Base-by-base conservation (phyloP, 2,329 filamentous ascomycete species). In the Aspergillus sp. region DNA sequence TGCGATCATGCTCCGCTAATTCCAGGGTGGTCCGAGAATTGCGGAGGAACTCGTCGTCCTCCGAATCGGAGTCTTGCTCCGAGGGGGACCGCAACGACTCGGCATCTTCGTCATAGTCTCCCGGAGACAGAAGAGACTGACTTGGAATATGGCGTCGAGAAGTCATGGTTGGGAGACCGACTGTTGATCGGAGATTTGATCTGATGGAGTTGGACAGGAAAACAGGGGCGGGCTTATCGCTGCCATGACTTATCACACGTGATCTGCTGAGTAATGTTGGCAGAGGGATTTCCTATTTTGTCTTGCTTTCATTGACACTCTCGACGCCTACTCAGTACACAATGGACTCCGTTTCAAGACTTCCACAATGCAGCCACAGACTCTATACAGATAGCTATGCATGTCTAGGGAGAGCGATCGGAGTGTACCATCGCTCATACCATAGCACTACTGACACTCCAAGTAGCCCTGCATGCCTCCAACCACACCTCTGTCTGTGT, bases 1-100 rank as follows among this genome's bases (percentile, higher is more conserved):
- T 79, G 41, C 84, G 78, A 66, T 91, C 88, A 69, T 88, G 84
- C 33, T 83, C 82, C 35, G 84, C 81, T 51, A 90, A 77, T 67
- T 91, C 88, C 50, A 81, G 76, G 64, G 85, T 89, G 58, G 84
- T 88, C 45, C 87, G 81, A 32, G 84, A 84, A 8, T 81, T 81
- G 53, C 80, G 76, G 56, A 88, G 74, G 49, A 89, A 77, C 63
- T 88, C 78, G 67, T 90, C 86, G 68, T 90, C 87, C 60, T 90
- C 87, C 71, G 84, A 88, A 66, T 90, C 87, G 52, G 84, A 87
- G 65, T 90, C 87, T 67, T 89, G 86, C 64, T 88, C 86, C 42
- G 73, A 76, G 3, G 72, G 65, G 62, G 80, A 84, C 62, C 85
- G 81, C 40, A 89, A 73, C 6, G 86, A 88, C 11, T 82, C 75